Percentiles rank a stretch among this genome's conserved stretches.
These are phyloP conservation scores for Acorus calamus DNA, from an alignment of 106 monocot species.

Conservation along the genomic window DNA sequence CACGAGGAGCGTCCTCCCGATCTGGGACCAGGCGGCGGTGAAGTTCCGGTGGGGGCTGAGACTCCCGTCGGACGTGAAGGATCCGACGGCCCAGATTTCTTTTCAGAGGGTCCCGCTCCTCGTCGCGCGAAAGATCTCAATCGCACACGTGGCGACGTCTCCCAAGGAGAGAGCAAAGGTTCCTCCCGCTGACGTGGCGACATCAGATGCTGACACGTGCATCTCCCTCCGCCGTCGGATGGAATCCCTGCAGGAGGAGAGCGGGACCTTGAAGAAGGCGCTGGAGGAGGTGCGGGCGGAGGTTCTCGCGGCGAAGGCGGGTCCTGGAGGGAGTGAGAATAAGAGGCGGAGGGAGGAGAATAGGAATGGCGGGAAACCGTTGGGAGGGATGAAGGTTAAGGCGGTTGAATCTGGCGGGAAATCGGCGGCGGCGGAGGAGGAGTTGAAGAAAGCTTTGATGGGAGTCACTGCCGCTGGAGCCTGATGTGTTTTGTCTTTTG, in stretches of 20 bases:
- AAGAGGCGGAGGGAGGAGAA: no score
- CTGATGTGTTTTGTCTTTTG: no score
- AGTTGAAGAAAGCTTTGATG: slow-evolving; percentile 35
- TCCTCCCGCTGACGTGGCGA: slow-evolving; percentile 1
- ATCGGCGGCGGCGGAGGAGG: no score
- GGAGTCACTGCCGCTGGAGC: background rate
- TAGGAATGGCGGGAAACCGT: background rate
- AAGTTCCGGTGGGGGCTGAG: slow-evolving; percentile 74
- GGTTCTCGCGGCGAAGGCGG: background rate
- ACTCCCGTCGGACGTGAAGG: slow-evolving; percentile 36
- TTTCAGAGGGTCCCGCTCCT: slow-evolving; percentile 46
- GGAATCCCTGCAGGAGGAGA: slow-evolving; percentile 38
- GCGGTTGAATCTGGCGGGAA: no score
- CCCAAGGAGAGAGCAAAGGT: background rate
- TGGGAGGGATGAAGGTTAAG: slow-evolving; percentile 4
- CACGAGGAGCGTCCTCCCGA: slow-evolving; percentile 48
- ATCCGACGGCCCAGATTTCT: slow-evolving; percentile 14
- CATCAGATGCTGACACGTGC: background rate
- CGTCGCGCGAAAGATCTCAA: slow-evolving; percentile 62
- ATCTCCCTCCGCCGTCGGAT: slow-evolving; percentile 23
- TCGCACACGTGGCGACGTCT: slow-evolving; percentile 26
- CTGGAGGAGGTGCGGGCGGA: slow-evolving; percentile 24
- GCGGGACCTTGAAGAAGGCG: slow-evolving; percentile 20
- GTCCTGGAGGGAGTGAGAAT: background rate
- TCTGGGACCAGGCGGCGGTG: slow-evolving; percentile 33